phyloP scores from a whole-genome alignment of 345 rosid genomes.

The Populus ilicifolia region DNA sequence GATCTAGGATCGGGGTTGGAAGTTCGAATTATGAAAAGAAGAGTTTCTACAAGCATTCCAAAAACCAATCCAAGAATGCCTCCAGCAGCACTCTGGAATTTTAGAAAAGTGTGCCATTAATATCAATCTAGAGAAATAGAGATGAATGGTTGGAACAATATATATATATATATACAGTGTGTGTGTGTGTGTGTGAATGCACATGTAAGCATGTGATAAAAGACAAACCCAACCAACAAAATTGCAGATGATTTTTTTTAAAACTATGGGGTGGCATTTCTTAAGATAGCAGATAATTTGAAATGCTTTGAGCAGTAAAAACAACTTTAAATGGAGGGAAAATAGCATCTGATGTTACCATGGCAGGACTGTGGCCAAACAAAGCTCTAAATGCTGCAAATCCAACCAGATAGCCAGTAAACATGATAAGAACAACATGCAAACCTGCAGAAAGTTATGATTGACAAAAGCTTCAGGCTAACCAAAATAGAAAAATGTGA shows the following conservation, averaged over 20 bases:
- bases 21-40: conserved; percentile 75
- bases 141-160: neutral
- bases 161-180: too few relatives aligned
- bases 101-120: neutral
- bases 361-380: conserved; percentile 59
- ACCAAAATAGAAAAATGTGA: neutral
- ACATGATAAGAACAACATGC: conserved; percentile 82
- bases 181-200: neutral
- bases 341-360: conserved; percentile 39
- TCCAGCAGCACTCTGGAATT: conserved; percentile 81
- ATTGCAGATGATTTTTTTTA: neutral
- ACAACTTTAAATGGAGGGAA: neutral
- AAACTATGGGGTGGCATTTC: neutral
- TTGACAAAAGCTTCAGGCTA: neutral
- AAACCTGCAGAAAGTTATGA: conserved; percentile 46
- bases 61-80: conserved; percentile 85
- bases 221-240: neutral
- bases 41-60: conserved; percentile 88
- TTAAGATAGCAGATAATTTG: too few relatives aligned
- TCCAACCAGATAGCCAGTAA: conserved; percentile 90
- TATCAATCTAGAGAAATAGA: neutral
- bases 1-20: conserved; percentile 43
- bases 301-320: neutral
- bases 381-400: conserved; percentile 79
- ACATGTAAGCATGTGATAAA: neutral